phyloP scores from a whole-genome alignment of 805 yeast genomes.

The Blastobotrys parvus region DNA sequence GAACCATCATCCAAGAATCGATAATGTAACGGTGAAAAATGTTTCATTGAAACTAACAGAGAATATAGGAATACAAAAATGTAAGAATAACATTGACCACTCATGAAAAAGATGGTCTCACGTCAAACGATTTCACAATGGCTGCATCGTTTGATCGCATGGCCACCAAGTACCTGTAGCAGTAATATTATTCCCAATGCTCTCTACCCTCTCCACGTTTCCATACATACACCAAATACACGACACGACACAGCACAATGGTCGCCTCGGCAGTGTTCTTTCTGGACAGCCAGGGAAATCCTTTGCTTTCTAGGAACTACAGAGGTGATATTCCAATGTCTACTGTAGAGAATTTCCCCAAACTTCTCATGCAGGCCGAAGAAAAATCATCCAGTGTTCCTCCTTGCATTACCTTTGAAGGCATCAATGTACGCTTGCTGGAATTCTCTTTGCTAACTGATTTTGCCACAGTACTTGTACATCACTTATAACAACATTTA shows the following conservation, averaged over 20 bases:
- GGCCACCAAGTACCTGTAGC: neutral
- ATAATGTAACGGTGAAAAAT: conserved; percentile 17
- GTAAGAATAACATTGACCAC: conserved; percentile 16
- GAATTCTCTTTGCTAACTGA: too few relatives aligned
- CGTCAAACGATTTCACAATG: conserved; percentile 13
- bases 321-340: conserved; percentile 57
- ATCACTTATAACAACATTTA: conserved; percentile 43
- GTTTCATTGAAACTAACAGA: conserved; percentile 8
- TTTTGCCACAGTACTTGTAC: conserved; percentile 41
- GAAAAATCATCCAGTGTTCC: conserved; percentile 30
- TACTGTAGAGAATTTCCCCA: conserved; percentile 55
- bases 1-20: conserved; percentile 18
- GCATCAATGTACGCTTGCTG: conserved; percentile 30
- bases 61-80: conserved; percentile 12
- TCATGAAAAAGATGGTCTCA: conserved; percentile 13
- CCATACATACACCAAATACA: neutral
- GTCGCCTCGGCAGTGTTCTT: conserved; percentile 68
- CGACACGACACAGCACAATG: neutral
- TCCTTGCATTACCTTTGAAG: conserved; percentile 42
- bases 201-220: neutral
- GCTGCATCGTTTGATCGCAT: conserved; percentile 13
- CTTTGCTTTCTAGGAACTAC: conserved; percentile 60
- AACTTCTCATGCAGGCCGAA: conserved; percentile 37
- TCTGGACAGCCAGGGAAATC: conserved; percentile 59
- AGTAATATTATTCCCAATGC: neutral